Evolutionary conservation across 768 basidiomycete genomes (phyloP).

Genomic region (Sarcodon sp.): DNA sequence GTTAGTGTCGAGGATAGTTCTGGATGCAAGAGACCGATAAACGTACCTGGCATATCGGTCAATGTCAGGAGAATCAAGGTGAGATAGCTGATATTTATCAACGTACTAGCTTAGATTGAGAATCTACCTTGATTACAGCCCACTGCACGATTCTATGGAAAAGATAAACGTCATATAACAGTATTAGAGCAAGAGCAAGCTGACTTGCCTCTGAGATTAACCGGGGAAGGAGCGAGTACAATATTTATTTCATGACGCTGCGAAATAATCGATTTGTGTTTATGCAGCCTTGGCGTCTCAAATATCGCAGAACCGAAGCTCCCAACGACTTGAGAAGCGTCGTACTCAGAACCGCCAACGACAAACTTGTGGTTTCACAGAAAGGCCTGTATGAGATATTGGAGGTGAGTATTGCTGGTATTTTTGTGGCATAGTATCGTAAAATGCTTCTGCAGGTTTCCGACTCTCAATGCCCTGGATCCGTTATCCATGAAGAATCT

Average conservation of each 20-base stretch:
- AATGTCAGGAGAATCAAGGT: constrained; percentile 78
- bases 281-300: constrained; percentile 75
- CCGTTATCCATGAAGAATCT: constrained; percentile 42
- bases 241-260: neutral
- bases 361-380: constrained; percentile 57
- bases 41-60: constrained; percentile 68
- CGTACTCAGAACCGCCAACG: constrained; percentile 51
- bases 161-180: constrained; percentile 39
- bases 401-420: constrained; percentile 23
- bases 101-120: neutral
- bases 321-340: constrained; percentile 26
- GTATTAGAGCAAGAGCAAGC: constrained; percentile 67
- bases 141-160: constrained; percentile 77
- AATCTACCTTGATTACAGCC: constrained; percentile 33
- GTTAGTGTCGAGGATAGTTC: constrained; percentile 82
- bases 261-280: neutral
- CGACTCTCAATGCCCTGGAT: constrained; percentile 80
- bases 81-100: constrained; percentile 10
- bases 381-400: constrained; percentile 66
- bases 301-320: constrained; percentile 45
- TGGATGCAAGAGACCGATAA: constrained; percentile 68
- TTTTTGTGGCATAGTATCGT: neutral
- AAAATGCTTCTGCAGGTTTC: constrained; percentile 35
- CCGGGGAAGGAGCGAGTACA: constrained; percentile 72
- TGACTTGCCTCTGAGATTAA: constrained; percentile 70